phyloP scores from a whole-genome alignment of 2,329 filamentous ascomycete species.

The Calonectria montana region DNA sequence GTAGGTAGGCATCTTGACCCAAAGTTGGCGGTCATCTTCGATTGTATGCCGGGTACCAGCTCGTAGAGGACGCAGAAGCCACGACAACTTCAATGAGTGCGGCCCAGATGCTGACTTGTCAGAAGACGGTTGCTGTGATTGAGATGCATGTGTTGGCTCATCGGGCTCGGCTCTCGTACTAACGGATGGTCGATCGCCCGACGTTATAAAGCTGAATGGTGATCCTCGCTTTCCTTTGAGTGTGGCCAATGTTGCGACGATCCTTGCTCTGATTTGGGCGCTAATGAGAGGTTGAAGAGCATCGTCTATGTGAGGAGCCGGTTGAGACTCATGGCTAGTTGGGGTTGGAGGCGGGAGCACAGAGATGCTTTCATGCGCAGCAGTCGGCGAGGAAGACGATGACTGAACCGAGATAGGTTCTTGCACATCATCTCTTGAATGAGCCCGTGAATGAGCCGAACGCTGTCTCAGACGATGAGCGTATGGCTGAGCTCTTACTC shows the following conservation, averaged over 20 bases:
- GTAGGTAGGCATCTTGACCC: constrained; percentile 31
- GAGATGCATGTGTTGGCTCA: background rate
- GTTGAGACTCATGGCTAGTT: background rate
- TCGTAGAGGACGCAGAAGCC: constrained; percentile 19
- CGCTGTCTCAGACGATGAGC: constrained; percentile 3
- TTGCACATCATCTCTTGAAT: background rate
- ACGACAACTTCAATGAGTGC: constrained; percentile 22
- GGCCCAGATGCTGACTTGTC: background rate
- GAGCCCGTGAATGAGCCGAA: background rate
- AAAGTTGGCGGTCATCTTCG: background rate
- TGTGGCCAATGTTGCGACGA: constrained; percentile 19
- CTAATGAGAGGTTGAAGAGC: background rate
- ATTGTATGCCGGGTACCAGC: background rate
- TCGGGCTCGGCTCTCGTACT: background rate
- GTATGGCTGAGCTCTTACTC: constrained; percentile 3
- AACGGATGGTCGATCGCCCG: constrained; percentile 14
- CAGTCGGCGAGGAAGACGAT: background rate
- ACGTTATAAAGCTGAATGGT: constrained; percentile 31
- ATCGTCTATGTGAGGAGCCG: background rate
- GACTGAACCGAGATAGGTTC: background rate
- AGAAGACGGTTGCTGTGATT: background rate
- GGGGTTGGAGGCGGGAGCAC: background rate
- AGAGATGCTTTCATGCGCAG: background rate
- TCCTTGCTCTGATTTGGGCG: constrained; percentile 16
- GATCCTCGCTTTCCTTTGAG: constrained; percentile 29